phyloP scores from a whole-genome alignment of 495 filamentous ascomycete species.

The Hypoxylon fuscum region DNA sequence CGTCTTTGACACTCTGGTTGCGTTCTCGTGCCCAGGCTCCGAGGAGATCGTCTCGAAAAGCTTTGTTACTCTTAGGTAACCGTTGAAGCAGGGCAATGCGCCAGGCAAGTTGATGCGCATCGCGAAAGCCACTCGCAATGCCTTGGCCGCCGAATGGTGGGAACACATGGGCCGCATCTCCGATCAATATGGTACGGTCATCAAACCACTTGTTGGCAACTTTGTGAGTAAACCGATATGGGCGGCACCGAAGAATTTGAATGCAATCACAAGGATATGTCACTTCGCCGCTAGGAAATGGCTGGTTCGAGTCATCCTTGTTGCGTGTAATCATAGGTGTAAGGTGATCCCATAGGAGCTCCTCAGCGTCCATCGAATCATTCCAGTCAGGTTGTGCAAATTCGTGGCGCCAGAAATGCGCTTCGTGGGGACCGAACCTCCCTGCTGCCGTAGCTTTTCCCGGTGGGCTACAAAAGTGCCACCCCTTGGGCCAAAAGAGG shows the following conservation, averaged over 20 bases:
- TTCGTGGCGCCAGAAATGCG: conserved; percentile 61
- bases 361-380: conserved; percentile 36
- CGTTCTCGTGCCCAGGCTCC: conserved; percentile 41
- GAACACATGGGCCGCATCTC: conserved; percentile 65
- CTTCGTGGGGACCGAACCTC: conserved; percentile 55
- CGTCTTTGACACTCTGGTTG: conserved; percentile 31
- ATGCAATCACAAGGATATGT: conserved; percentile 60
- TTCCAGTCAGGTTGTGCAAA: conserved; percentile 49
- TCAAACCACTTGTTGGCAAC: conserved; percentile 63
- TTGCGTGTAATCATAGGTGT: conserved; percentile 43
- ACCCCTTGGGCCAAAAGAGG: conserved; percentile 59
- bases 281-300: conserved; percentile 40
- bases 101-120: conserved; percentile 56
- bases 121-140: conserved; percentile 56
- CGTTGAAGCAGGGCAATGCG: conserved; percentile 53
- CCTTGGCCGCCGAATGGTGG: conserved; percentile 66
- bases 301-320: conserved; percentile 8
- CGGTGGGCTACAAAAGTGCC: conserved; percentile 58
- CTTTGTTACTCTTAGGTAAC: conserved; percentile 11
- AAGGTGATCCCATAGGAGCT: conserved; percentile 44
- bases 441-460: conserved; percentile 56
- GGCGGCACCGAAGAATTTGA: conserved; percentile 58
- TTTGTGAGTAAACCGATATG: conserved; percentile 57
- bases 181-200: conserved; percentile 56
- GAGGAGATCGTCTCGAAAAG: conserved; percentile 27